Evolutionary conservation across 1,284 basidiomycete genomes (phyloP).

Genomic region (Ceratobasidium sp.): DNA sequence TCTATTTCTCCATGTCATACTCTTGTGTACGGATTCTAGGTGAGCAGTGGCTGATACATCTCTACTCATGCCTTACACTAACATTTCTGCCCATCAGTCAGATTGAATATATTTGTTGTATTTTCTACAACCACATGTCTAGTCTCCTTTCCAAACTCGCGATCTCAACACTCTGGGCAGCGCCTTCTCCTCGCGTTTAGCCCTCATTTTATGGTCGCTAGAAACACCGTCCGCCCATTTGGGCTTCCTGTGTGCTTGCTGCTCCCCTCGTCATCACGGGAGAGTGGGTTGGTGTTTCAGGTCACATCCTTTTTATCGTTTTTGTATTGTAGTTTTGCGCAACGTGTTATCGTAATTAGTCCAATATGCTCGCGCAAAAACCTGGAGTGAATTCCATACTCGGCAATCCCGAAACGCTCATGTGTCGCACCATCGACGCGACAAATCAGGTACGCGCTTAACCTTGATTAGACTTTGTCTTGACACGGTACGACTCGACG

Average conservation of each 20-base stretch:
- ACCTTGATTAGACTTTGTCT: slow-evolving; percentile 8
- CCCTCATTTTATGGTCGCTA: slow-evolving; percentile 86
- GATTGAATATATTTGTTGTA: slow-evolving; percentile 1
- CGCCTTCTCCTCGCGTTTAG: slow-evolving; percentile 73
- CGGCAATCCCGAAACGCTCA: background rate
- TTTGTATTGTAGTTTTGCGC: slow-evolving; percentile 7
- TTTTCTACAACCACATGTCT: background rate
- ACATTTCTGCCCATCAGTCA: background rate
- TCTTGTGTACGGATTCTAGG: slow-evolving; percentile 19
- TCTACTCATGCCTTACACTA: background rate
- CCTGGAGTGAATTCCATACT: no score
- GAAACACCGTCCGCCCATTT: slow-evolving; percentile 33
- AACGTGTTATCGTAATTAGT: background rate
- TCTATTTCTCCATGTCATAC: background rate
- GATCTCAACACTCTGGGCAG: slow-evolving; percentile 89
- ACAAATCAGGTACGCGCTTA: slow-evolving; percentile 25
- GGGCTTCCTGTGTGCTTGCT: slow-evolving; percentile 39
- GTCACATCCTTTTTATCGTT: slow-evolving; percentile 23
- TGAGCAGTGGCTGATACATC: background rate
- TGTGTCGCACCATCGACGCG: background rate
- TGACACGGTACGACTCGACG: slow-evolving; percentile 18
- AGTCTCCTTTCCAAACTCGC: slow-evolving; percentile 4
- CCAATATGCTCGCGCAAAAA: background rate
- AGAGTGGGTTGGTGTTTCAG: slow-evolving; percentile 39
- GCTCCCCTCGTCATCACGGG: slow-evolving; percentile 9